Percentiles rank a stretch among this genome's conserved stretches.
Conservation (phyloP, 208 protist genomes). For the Acanthamoeba sp. region DNA sequence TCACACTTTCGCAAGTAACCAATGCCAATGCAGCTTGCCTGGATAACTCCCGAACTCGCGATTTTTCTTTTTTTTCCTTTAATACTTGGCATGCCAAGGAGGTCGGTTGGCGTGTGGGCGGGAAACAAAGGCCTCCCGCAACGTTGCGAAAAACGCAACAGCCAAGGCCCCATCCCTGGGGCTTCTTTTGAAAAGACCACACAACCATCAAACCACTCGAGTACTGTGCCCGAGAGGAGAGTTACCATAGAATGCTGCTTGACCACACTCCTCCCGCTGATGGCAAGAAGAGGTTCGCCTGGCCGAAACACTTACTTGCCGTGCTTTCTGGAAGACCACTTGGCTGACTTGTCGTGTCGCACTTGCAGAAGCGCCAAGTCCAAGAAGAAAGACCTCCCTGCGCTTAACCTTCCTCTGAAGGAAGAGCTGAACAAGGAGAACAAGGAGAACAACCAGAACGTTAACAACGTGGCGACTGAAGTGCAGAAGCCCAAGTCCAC, state of each 20-base stretch:
- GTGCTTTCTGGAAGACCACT: neutral
- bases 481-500: neutral
- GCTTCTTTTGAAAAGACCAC: no score
- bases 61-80: no score
- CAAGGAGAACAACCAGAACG: neutral
- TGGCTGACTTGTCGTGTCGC: neutral
- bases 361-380: neutral
- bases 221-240: neutral
- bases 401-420: neutral
- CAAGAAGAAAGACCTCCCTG: constrained; percentile 8
- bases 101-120: no score
- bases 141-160: no score
- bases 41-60: no score
- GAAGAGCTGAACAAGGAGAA: neutral
- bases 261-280: constrained; percentile 10
- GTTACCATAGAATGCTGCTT: constrained; percentile 16
- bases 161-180: no score
- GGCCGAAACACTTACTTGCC: neutral
- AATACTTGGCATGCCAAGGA: no score
- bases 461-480: neutral
- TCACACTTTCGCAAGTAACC: no score
- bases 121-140: no score
- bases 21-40: no score
- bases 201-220: neutral
- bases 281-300: constrained; percentile 30